These are phyloP conservation scores for Monosporascus sp. DNA, from an alignment of 2,329 filamentous ascomycete species.

Conservation along the genomic window DNA sequence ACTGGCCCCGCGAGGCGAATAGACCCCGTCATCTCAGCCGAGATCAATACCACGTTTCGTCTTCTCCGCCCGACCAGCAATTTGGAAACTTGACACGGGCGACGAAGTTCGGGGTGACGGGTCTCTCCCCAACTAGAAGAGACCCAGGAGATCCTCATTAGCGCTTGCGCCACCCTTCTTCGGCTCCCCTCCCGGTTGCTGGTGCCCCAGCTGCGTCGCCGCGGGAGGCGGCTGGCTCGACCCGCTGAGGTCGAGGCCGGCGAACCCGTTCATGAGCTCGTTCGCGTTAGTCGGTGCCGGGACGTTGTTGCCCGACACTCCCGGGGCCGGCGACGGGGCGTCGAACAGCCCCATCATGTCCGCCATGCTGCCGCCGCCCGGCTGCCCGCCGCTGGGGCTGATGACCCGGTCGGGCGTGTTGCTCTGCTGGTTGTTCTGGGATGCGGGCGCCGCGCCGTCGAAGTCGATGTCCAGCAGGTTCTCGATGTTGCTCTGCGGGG, in stretches of 20 bases:
- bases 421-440: conserved; percentile 62
- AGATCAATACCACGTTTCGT: too few relatives aligned
- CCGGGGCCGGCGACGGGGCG: conserved; percentile 51
- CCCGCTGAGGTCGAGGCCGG: conserved; percentile 68
- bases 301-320: conserved; percentile 41
- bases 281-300: conserved; percentile 42
- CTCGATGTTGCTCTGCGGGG: conserved; percentile 74
- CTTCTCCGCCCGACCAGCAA: too few relatives aligned
- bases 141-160: conserved; percentile 57
- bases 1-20: too few relatives aligned
- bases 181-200: conserved; percentile 31
- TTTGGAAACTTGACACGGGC: not conserved
- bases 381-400: conserved; percentile 48
- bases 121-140: conserved; percentile 39
- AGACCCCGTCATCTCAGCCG: too few relatives aligned
- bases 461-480: conserved; percentile 96
- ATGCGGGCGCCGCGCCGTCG: conserved; percentile 88
- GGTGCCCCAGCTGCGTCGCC: conserved; percentile 48
- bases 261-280: conserved; percentile 88
- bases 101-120: not conserved
- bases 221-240: conserved; percentile 60
- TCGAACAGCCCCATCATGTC: conserved; percentile 69
- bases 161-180: conserved; percentile 42
- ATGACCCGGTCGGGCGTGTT: conserved; percentile 65
- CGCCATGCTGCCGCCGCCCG: conserved; percentile 43